Percentiles rank a stretch among this genome's conserved stretches.
phyloP scores from a whole-genome alignment of 805 yeast genomes.

The Wickerhamomyces rabaulensis region DNA sequence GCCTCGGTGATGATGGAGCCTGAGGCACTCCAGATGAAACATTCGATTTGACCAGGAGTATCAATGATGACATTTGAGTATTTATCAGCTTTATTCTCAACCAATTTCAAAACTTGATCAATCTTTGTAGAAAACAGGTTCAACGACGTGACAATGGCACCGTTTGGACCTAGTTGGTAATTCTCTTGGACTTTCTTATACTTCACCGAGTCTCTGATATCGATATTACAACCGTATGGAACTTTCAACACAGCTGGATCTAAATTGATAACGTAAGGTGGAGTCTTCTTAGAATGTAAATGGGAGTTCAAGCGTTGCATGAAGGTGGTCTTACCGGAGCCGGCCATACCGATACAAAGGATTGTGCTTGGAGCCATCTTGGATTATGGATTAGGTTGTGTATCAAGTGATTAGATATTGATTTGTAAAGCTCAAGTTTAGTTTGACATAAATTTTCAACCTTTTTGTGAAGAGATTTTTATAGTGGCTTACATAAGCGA shows the following conservation, averaged over 20 bases:
- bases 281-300: conserved; percentile 60
- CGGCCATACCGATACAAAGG: conserved; percentile 63
- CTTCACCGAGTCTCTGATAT: conserved; percentile 92
- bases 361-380: conserved; percentile 36
- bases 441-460: background rate
- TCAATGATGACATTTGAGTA: conserved; percentile 77
- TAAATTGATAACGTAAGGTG: conserved; percentile 89
- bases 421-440: too few species aligned
- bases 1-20: conserved; percentile 96
- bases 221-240: conserved; percentile 94
- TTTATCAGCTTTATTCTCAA: conserved; percentile 63
- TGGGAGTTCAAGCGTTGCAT: conserved; percentile 93
- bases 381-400: too few species aligned
- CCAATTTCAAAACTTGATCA: conserved; percentile 85
- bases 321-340: conserved; percentile 95
- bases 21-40: conserved; percentile 97
- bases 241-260: conserved; percentile 95
- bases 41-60: conserved; percentile 98
- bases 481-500: too few species aligned
- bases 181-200: conserved; percentile 96
- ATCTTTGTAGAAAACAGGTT: conserved; percentile 91
- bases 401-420: too few species aligned
- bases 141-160: conserved; percentile 94
- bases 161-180: conserved; percentile 93
- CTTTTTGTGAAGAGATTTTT: too few species aligned